Conservation (phyloP, 306 rosid genomes). For the Citrullus mucosospermus region DNA sequence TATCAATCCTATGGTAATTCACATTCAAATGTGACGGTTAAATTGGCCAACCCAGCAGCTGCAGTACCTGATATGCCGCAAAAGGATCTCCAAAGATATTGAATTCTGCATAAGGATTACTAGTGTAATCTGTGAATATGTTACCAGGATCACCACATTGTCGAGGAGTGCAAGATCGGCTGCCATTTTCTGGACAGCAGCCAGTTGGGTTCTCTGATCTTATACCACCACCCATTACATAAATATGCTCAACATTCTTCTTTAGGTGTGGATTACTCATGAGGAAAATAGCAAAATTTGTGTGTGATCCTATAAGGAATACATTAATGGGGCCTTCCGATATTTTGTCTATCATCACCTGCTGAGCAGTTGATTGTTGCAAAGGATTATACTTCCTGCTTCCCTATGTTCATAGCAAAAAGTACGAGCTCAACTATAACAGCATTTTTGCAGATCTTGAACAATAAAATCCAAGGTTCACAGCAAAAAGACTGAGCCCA, state of each 20-base stretch:
- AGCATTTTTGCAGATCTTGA: neutral
- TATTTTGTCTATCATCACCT: slow-evolving; percentile 74
- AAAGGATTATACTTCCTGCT: slow-evolving; percentile 54
- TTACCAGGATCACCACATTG: slow-evolving; percentile 88
- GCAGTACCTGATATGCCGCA: slow-evolving; percentile 77
- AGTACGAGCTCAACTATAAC: neutral
- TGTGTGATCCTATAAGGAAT: slow-evolving; percentile 53
- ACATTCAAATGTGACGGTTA: neutral
- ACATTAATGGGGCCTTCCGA: slow-evolving; percentile 61
- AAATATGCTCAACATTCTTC: slow-evolving; percentile 71
- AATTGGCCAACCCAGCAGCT: neutral
- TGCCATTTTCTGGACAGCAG: slow-evolving; percentile 68
- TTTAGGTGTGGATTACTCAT: slow-evolving; percentile 73
- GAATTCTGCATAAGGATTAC: slow-evolving; percentile 86
- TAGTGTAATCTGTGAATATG: slow-evolving; percentile 48
- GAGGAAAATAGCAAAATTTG: slow-evolving; percentile 72
- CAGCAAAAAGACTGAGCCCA: slow-evolving; percentile 8
- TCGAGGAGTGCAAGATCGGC: slow-evolving; percentile 40
- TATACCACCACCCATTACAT: slow-evolving; percentile 88
- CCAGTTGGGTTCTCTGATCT: slow-evolving; percentile 74
- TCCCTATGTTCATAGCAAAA: slow-evolving; percentile 41
- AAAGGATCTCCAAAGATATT: slow-evolving; percentile 84
- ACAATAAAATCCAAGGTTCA: slow-evolving; percentile 4
- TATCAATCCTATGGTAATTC: neutral
- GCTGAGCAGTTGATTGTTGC: slow-evolving; percentile 61